Base-by-base conservation (phyloP, 768 basidiomycete genomes). In the Hericium erinaceus region DNA sequence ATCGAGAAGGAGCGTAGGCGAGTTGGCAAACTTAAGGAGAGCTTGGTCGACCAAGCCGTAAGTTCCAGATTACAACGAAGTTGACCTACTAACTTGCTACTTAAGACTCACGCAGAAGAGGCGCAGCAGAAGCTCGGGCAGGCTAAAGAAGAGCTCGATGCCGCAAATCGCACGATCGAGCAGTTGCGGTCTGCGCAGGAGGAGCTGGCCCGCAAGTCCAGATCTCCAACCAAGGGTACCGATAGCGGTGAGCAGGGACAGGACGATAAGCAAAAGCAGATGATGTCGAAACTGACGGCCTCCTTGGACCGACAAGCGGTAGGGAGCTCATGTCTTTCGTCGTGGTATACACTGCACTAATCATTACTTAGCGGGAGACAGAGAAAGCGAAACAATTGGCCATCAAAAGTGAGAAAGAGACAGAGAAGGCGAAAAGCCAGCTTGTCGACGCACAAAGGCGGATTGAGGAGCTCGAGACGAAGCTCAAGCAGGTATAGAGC, bases 201-300 rank as follows among this genome's bases (percentile, higher is more conserved):
- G 54, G 18, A 18, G 37, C 54, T 20, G n/a, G 15, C 26, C 26
- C 7, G 22, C 22, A 11, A 52, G 20, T 22, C 22, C 26, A 33
- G 2, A 33, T 33, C 33, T 10, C 33, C 33, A 33, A 33, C 33
- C 9, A 28, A 53, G 8, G 22, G 38, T 48, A 13, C 22, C 22
- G 9, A 26, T 22, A 44, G 54, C 40, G 18, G 39, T 41, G 54
- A 55, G 54, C 50, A 38, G 22, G 48, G 71, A 13, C 72, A 74
- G 46, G 67, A 70, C 48, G 67, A 68, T 38, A 74, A 72, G 54
- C 71, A 75, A 33, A 63, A 67, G 53, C 52, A 55, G 48, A 67
- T 65, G 60, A 3, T 69, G 10, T 65, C 66, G 44, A 65, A 67
- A 50, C 66, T 67, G 59, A 68, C 66, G 48, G 58, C 48, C 11